Evolutionary conservation across 768 basidiomycete species (phyloP).

Genomic region (Dentipellis fragilis): DNA sequence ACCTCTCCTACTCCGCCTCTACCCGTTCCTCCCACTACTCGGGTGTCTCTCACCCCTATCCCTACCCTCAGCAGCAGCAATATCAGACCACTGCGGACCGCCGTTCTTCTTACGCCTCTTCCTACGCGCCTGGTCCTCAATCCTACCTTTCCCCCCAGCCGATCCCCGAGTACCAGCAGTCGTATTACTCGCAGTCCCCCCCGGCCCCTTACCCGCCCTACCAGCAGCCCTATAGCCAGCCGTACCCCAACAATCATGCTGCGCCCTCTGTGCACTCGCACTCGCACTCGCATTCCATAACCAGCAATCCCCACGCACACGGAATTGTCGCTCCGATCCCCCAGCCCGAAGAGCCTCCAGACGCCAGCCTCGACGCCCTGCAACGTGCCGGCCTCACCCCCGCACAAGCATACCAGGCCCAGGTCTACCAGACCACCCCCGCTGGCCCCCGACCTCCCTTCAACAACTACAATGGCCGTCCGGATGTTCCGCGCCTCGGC

Average conservation of each 20-base stretch:
- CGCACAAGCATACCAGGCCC: constrained; percentile 75
- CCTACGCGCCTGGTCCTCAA: constrained; percentile 21
- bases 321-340: constrained; percentile 32
- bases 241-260: background rate
- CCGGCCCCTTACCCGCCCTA: constrained; percentile 16
- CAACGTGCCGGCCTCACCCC: constrained; percentile 52
- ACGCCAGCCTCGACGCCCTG: constrained; percentile 32
- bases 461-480: constrained; percentile 6
- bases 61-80: constrained; percentile 28
- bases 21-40: constrained; percentile 13
- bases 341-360: constrained; percentile 40
- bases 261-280: constrained; percentile 7
- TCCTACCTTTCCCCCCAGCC: constrained; percentile 21
- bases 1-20: constrained; percentile 11
- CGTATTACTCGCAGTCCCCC: constrained; percentile 10
- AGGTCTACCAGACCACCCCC: constrained; percentile 47
- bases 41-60: constrained; percentile 13
- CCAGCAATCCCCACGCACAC: constrained; percentile 38
- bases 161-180: constrained; percentile 24
- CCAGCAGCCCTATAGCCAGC: constrained; percentile 17
- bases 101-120: constrained; percentile 36
- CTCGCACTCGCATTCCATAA: constrained; percentile 32
- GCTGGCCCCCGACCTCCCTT: constrained; percentile 9
- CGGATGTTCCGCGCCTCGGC: constrained; percentile 28
- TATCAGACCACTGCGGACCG: constrained; percentile 28